Base-by-base conservation (phyloP, 768 basidiomycete species). In the Psilocybe sp. region DNA sequence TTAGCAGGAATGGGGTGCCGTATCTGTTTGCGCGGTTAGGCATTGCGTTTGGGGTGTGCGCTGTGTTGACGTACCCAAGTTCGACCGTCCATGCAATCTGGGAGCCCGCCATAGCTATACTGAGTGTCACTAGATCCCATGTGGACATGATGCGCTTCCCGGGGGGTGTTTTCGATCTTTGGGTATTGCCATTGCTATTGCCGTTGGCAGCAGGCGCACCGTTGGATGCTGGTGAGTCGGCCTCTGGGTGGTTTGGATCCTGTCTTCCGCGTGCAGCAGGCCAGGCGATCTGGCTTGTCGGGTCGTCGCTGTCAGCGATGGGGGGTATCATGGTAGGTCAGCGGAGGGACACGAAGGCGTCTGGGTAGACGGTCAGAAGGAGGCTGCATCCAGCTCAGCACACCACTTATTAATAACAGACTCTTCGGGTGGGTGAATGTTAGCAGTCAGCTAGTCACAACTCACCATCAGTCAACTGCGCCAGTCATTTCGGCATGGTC, bases 61-160 rank as follows among this genome's bases (percentile, higher is more conserved):
- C 7, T 28, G 23, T 28, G 38, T 18, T 34, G 41, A 69, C 86
- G 56, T 61, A 94, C 92, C 92, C 92, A 19, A 95, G 81, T 63
- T 96, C 93, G 3, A 97, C 88, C 1, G 93, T 96, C 95, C 95
- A 98, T 1, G 92, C 88, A 19, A 98, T 85, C 70, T 97, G 91
- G 5, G 89, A 91, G 13, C 96, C 96, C 39, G 84, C 92, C 89
- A 98, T 95, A 7, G 93, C 91, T 52, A 97, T 80, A 52, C 86
- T 90, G 58, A 93, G 73, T 2, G 88, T 88, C 60, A 92, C 78
- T 50, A 93, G 79, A 64, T 88, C 76, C 85, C 85, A 86, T 64
- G 82, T 81, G 11, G 77, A 66, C 44, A 79, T 55, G 4, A 55
- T 66, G 38, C 74, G 73, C 58, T 63, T 75, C 50, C 57, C 68